A percentile compares a stretch with the other conserved stretches of the same genome.
These are phyloP conservation scores for Globisporangium ultimum DNA, from an alignment of 352 stramenopile species.

Conservation along the genomic window DNA sequence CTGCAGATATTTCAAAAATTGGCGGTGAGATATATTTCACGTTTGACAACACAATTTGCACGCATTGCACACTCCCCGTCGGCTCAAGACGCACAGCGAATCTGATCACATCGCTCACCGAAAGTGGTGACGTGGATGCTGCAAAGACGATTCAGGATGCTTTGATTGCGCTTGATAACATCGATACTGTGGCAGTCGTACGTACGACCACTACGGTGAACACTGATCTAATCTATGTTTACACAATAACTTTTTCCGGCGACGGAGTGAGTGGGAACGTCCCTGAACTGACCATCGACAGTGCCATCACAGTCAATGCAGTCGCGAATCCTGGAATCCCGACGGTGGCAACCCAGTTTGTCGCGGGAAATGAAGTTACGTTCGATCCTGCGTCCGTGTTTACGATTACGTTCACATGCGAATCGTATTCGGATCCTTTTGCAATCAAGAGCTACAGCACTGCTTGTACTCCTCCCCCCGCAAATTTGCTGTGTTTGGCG, in stretches of 20 bases:
- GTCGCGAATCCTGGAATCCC: constrained; percentile 21
- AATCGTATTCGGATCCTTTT: constrained; percentile 83
- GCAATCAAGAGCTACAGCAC: constrained; percentile 50
- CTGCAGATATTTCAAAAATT: constrained; percentile 44
- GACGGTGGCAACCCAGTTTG: constrained; percentile 31
- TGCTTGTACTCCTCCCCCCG: constrained; percentile 35
- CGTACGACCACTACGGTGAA: constrained; percentile 16
- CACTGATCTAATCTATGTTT: constrained; percentile 68
- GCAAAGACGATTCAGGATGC: constrained; percentile 20
- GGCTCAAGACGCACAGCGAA: constrained; percentile 41
- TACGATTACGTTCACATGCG: constrained; percentile 63
- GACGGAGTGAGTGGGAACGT: constrained; percentile 85
- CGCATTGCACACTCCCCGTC: constrained; percentile 67
- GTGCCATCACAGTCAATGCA: constrained; percentile 29
- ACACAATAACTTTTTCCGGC: constrained; percentile 86
- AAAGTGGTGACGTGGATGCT: constrained; percentile 12
- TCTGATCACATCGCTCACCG: constrained; percentile 36
- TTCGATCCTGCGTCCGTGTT: constrained; percentile 42
- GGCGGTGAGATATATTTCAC: constrained; percentile 41
- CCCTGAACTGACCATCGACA: constrained; percentile 55
- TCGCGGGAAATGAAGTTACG: constrained; percentile 39
- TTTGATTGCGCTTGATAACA: constrained; percentile 49
- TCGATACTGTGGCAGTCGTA: constrained; percentile 44
- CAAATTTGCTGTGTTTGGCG: constrained; percentile 35
- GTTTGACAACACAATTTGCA: constrained; percentile 64